These are phyloP conservation scores for Podospora anserina DNA, from an alignment of 495 filamentous ascomycete species.

Conservation along the genomic window DNA sequence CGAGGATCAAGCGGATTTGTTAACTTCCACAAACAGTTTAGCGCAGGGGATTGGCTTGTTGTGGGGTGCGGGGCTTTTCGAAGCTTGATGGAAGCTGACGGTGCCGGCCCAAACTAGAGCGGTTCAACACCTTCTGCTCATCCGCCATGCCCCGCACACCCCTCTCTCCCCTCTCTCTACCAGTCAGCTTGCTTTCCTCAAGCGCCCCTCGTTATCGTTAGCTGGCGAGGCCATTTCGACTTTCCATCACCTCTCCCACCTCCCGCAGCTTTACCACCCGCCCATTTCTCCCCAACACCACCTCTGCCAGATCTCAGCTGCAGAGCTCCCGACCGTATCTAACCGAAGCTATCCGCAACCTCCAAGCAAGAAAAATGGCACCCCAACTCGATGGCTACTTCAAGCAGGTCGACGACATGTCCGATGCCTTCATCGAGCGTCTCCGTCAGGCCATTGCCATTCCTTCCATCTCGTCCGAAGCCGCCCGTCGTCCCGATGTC, in stretches of 20 bases:
- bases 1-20: not conserved
- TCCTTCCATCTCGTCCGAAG: conserved; percentile 89
- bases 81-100: not conserved
- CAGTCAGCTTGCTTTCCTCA: conserved; percentile 10
- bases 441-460: conserved; percentile 91
- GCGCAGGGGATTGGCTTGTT: not conserved
- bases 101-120: not conserved
- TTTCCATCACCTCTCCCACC: not conserved
- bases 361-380: conserved; percentile 69
- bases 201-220: conserved; percentile 1
- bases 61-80: conserved; percentile 1
- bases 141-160: conserved; percentile 21
- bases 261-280: not conserved
- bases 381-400: conserved; percentile 81
- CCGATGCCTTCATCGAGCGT: conserved; percentile 85
- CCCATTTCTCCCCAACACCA: not conserved
- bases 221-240: not conserved
- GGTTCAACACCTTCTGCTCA: conserved; percentile 6
- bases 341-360: conserved; percentile 44
- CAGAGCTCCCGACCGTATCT: conserved; percentile 39
- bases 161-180: conserved; percentile 15
- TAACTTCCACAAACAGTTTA: not conserved
- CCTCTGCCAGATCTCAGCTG: not conserved
- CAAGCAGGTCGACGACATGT: conserved; percentile 80
- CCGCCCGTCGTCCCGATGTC: conserved; percentile 81